Evolutionary conservation across 139 green algal genomes (phyloP), one percentile per base, ranked within the genome.

Genomic region (Zygnema circumcarinatum): DNA sequence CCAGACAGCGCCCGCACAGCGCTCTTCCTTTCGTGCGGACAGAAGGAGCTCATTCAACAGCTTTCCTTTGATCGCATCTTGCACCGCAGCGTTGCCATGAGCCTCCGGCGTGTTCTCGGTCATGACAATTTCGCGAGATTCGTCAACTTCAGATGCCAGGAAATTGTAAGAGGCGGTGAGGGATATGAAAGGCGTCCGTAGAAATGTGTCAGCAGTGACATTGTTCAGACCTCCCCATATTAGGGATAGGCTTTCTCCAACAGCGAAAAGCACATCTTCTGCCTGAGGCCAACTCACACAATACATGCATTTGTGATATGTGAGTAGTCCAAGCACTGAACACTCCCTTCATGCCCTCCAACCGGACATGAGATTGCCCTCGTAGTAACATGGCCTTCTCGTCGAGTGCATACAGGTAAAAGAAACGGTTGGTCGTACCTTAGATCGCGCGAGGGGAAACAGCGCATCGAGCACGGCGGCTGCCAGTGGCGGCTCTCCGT

Each of bases 231-330:
- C 87, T 2, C 94, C 95, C 91, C 96, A 97, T 16, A 90, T 92
- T 36, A 95, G 94, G 32, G 92, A 90, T 1, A 98, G 88, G 2
- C 95, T 93, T 83, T 98, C 96, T 0, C 95, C 96, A 0, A 93
- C 93, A 67, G 94, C 92, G 72, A 96, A 95, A 47, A 94, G 91
- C 20, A 96, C 52, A 47, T 95, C 93, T 84, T 98, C 94, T 0
- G 76, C 73, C 81, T 96, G 95, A n/a, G 88, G 83, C 92, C 54
- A 35, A 75, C 16, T 74, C 22, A n/a, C n/a, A n/a, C n/a, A n/a
- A n/a, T n/a, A n/a, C n/a, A n/a, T n/a, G n/a, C n/a, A n/a, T n/a
- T n/a, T n/a, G n/a, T n/a, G n/a, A n/a, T n/a, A n/a, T n/a, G n/a
- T n/a, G n/a, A n/a, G n/a, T n/a, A n/a, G n/a, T n/a, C n/a, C n/a